Evolutionary conservation across 768 basidiomycete genomes (phyloP).

Genomic region (Termitomyces sp.): DNA sequence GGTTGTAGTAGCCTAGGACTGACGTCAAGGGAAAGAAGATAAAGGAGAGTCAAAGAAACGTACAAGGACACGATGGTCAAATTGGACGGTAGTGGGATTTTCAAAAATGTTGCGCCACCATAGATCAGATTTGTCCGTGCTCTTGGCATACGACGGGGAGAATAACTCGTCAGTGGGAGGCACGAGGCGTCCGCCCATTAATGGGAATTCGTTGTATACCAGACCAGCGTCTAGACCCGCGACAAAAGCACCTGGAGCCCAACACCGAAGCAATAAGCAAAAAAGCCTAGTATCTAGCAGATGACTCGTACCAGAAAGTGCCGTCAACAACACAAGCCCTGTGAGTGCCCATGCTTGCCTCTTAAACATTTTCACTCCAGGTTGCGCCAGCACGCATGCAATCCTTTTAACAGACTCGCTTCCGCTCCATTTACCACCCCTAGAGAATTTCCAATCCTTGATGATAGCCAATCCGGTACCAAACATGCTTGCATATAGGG

Average conservation of each 20-base stretch:
- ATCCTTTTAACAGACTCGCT: constrained; percentile 31
- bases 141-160: constrained; percentile 68
- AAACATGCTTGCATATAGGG: constrained; percentile 93
- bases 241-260: constrained; percentile 82
- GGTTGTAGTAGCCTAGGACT: constrained; percentile 75
- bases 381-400: constrained; percentile 45
- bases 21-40: neutral
- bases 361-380: constrained; percentile 53
- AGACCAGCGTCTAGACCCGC: constrained; percentile 96
- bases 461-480: constrained; percentile 67
- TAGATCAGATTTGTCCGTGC: constrained; percentile 61
- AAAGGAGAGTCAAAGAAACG: constrained; percentile 22
- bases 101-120: constrained; percentile 97
- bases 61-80: constrained; percentile 90
- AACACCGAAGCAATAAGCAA: neutral
- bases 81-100: constrained; percentile 97
- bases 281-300: neutral
- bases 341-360: constrained; percentile 55
- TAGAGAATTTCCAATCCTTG: constrained; percentile 74
- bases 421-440: constrained; percentile 54
- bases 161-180: constrained; percentile 84
- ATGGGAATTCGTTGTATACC: constrained; percentile 96
- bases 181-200: constrained; percentile 85
- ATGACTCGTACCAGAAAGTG: constrained; percentile 68
- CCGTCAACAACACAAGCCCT: constrained; percentile 84